Conservation (phyloP, 352 stramenopile genomes). For the Pilasporangium apinafurcum region DNA sequence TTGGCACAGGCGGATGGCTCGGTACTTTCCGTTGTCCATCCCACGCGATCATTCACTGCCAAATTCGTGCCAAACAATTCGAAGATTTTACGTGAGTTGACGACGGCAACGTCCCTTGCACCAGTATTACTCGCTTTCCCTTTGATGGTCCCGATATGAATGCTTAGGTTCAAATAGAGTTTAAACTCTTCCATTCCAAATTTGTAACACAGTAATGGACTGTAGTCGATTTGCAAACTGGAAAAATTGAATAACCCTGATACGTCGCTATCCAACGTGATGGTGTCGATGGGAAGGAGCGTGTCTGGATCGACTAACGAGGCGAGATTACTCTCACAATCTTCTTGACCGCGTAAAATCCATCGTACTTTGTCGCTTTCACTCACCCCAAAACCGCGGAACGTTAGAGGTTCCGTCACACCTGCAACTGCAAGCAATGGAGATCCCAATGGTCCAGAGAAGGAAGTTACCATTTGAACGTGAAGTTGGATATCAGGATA, state of each 20-base stretch:
- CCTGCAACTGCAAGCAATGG: conserved; percentile 41
- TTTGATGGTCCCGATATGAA: conserved; percentile 46
- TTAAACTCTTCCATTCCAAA: conserved; percentile 54
- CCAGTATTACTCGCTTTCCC: conserved; percentile 25
- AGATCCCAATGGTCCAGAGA: conserved; percentile 31
- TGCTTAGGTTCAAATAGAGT: conserved; percentile 34
- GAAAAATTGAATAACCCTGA: conserved; percentile 48
- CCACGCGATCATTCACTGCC: conserved; percentile 33
- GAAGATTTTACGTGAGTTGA: conserved; percentile 35
- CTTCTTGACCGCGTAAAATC: conserved; percentile 36
- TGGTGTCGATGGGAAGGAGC: conserved; percentile 23
- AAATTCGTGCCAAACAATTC: conserved; percentile 40
- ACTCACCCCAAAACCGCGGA: conserved; percentile 35
- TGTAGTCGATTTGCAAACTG: conserved; percentile 32
- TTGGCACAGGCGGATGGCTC: conserved; percentile 25
- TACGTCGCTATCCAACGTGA: conserved; percentile 17
- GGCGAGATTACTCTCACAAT: conserved; percentile 47
- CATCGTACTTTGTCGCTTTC: conserved; percentile 45
- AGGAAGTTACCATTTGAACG: conserved; percentile 49
- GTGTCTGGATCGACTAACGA: conserved; percentile 20
- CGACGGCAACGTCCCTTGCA: conserved; percentile 44
- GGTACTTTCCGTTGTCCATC: conserved; percentile 29
- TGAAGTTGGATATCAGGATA: conserved; percentile 36
- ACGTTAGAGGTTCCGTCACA: conserved; percentile 53
- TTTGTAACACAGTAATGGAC: conserved; percentile 55